Conservation (phyloP, 192 early-diverging fungal genomes). For the Entomortierella lignicola region DNA sequence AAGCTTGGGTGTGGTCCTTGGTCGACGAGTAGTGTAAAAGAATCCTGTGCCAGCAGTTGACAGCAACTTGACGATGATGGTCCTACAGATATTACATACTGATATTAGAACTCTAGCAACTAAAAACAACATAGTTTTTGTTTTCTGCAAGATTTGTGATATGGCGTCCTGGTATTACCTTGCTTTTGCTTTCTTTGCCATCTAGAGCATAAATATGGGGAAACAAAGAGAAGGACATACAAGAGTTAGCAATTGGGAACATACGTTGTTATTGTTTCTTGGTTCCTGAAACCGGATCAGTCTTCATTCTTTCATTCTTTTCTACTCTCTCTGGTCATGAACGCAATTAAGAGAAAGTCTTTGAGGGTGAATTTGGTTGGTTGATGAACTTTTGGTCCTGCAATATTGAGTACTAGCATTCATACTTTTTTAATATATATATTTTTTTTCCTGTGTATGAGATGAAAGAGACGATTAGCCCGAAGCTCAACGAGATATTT, state of each 20-base stretch:
- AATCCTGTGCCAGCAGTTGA: slow-evolving; percentile 93
- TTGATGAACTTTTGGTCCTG: too few species aligned
- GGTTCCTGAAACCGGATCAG: too few species aligned
- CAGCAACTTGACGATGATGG: slow-evolving; percentile 86
- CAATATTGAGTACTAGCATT: neutral
- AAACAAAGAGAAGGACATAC: neutral
- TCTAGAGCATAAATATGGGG: slow-evolving; percentile 19
- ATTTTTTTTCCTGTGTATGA: neutral
- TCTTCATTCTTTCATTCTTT: neutral
- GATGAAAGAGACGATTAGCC: neutral
- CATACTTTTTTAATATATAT: neutral
- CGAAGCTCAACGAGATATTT: neutral
- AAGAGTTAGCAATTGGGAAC: too few species aligned
- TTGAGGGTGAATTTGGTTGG: too few species aligned
- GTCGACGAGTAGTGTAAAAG: slow-evolving; percentile 86
- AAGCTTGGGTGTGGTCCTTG: slow-evolving; percentile 84
- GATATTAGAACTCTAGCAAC: too few species aligned
- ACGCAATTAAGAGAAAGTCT: neutral
- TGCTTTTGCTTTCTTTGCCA: slow-evolving; percentile 90
- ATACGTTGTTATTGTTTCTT: too few species aligned
- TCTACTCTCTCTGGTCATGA: neutral
- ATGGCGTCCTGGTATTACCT: slow-evolving; percentile 39
- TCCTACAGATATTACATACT: slow-evolving; percentile 65
- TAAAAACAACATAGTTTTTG: too few species aligned
- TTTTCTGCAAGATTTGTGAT: too few species aligned